Conservation (phyloP, 352 stramenopile species). For the Phytopythium kandeliae region DNA sequence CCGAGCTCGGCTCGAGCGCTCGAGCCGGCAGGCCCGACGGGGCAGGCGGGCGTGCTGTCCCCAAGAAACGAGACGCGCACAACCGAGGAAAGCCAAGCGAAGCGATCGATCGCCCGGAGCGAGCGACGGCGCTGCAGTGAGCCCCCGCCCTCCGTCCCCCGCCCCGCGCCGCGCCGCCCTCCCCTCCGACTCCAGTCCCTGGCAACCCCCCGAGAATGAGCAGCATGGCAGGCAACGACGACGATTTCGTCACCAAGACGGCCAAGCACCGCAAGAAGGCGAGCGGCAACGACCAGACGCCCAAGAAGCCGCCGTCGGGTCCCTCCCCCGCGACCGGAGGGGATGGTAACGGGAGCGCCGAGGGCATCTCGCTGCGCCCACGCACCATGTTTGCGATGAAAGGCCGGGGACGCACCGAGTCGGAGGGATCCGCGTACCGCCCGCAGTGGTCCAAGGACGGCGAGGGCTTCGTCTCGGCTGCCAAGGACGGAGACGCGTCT, state of each 20-base stretch:
- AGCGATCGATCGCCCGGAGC: no score
- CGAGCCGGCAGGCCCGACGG: no score
- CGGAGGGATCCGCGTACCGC: conserved; percentile 60
- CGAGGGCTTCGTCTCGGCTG: conserved; percentile 71
- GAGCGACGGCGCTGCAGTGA: background rate
- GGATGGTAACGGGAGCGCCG: conserved; percentile 9
- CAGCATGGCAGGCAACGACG: conserved; percentile 31
- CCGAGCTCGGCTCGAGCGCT: no score
- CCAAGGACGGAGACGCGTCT: conserved; percentile 21
- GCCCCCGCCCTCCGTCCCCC: background rate
- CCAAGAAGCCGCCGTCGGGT: conserved; percentile 18
- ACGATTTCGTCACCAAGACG: conserved; percentile 77
- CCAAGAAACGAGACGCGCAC: conserved; percentile 14
- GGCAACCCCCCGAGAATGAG: conserved; percentile 16
- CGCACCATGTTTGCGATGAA: conserved; percentile 89
- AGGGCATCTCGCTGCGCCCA: conserved; percentile 69
- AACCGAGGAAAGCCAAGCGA: conserved; percentile 7
- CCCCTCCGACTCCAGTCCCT: no score
- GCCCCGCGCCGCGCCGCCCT: background rate
- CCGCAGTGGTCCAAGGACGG: conserved; percentile 85
- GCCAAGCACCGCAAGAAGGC: conserved; percentile 70
- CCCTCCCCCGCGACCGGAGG: conserved; percentile 3
- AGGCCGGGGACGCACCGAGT: conserved; percentile 64
- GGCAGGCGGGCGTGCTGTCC: conserved; percentile 4
- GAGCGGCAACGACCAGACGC: conserved; percentile 7